Percentiles rank a stretch among this genome's conserved stretches.
These are phyloP conservation scores for Pseudocercospora fijiensis DNA, from an alignment of 2,329 filamentous ascomycete genomes.

Conservation along the genomic window DNA sequence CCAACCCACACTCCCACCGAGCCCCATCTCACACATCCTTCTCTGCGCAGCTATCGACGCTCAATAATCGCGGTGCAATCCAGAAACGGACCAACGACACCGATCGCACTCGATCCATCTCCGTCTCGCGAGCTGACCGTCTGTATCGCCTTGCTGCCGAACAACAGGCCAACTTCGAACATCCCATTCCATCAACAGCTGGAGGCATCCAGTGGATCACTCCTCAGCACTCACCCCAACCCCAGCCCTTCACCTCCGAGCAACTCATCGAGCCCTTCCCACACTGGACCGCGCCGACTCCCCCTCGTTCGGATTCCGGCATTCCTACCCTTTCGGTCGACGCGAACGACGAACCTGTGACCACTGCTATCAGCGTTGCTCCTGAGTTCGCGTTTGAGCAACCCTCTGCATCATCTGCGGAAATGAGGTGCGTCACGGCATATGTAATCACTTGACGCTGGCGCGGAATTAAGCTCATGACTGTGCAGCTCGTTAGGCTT, in stretches of 20 bases:
- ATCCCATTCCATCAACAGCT: slow-evolving; percentile 16
- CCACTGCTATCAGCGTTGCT: slow-evolving; percentile 26
- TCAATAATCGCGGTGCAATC: slow-evolving; percentile 34
- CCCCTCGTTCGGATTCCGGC: slow-evolving; percentile 38
- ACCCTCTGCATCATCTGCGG: slow-evolving; percentile 31
- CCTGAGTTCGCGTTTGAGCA: slow-evolving; percentile 32
- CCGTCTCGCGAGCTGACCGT: slow-evolving; percentile 34
- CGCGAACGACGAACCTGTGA: slow-evolving; percentile 29
- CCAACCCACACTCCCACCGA: slow-evolving; percentile 21
- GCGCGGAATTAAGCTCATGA: slow-evolving; percentile 22
- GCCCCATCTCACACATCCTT: slow-evolving; percentile 32
- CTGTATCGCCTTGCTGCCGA: slow-evolving; percentile 32
- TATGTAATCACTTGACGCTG: slow-evolving; percentile 2
- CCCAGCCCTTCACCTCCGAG: slow-evolving; percentile 29
- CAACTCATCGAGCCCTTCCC: slow-evolving; percentile 32
- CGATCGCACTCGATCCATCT: slow-evolving; percentile 33
- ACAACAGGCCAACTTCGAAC: slow-evolving; percentile 24
- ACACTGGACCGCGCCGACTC: slow-evolving; percentile 37
- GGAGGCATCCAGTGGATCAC: slow-evolving; percentile 34
- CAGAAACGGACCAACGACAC: slow-evolving; percentile 30
- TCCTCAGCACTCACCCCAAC: slow-evolving; percentile 37
- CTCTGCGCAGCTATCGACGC: slow-evolving; percentile 24
- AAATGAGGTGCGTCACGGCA: slow-evolving; percentile 40
- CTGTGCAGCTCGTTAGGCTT: slow-evolving; percentile 37
- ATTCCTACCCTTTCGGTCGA: slow-evolving; percentile 35